Evolutionary conservation across 169 alveolate species (phyloP).

Genomic region (Babesia caballi): DNA sequence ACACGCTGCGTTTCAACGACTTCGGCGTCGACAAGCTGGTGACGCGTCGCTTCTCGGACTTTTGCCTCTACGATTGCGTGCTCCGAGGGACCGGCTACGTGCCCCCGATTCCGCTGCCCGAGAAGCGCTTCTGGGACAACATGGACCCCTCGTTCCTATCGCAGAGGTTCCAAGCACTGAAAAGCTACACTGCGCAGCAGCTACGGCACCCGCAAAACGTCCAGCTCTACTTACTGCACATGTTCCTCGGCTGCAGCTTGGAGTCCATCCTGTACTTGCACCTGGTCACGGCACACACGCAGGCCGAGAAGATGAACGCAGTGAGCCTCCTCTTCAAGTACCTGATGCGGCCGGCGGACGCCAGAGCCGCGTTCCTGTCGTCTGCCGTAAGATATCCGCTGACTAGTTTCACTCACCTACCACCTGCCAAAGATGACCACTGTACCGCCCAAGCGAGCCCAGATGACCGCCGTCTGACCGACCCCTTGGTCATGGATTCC

Average conservation of each 20-base stretch:
- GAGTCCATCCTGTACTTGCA: constrained; percentile 29
- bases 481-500: constrained; percentile 16
- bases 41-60: constrained; percentile 22
- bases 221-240: constrained; percentile 19
- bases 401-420: neutral
- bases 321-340: neutral
- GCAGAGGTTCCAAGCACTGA: constrained; percentile 26
- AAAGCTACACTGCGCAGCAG: neutral
- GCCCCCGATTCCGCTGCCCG: constrained; percentile 22
- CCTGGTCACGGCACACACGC: constrained; percentile 13
- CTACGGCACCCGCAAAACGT: neutral
- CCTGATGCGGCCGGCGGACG: neutral
- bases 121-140: constrained; percentile 30
- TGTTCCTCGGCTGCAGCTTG: constrained; percentile 19
- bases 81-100: constrained; percentile 18
- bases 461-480: constrained; percentile 9
- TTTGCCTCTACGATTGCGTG: neutral
- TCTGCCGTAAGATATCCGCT: neutral
- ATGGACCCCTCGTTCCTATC: constrained; percentile 8
- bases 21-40: constrained; percentile 21
- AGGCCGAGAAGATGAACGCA: neutral
- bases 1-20: constrained; percentile 38
- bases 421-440: neutral
- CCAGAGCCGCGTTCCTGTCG: neutral
- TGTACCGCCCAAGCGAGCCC: neutral